phyloP scores from a whole-genome alignment of 768 basidiomycete species.

The Phanerodontia chrysosporium region DNA sequence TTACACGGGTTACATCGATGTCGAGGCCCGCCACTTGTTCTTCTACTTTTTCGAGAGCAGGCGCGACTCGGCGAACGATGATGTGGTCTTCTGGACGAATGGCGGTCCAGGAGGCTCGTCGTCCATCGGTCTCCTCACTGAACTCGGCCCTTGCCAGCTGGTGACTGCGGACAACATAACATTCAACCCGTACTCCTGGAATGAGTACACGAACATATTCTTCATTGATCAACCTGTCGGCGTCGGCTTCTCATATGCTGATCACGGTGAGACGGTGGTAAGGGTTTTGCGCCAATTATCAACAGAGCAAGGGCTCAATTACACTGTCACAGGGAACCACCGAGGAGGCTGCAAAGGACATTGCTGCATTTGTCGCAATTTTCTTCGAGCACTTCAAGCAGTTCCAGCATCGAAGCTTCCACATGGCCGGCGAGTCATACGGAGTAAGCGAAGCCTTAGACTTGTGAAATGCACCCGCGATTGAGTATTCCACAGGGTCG shows the following conservation, averaged over 20 bases:
- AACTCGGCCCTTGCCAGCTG: slow-evolving; percentile 51
- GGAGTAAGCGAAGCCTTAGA: slow-evolving; percentile 31
- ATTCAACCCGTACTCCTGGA: slow-evolving; percentile 60
- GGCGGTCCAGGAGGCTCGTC: slow-evolving; percentile 30
- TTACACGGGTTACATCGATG: slow-evolving; percentile 72
- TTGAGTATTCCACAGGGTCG: slow-evolving; percentile 35
- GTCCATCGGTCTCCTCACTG: slow-evolving; percentile 39
- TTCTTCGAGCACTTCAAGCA: slow-evolving; percentile 68
- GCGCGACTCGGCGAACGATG: slow-evolving; percentile 26
- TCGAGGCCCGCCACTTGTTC: slow-evolving; percentile 46
- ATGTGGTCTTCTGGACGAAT: slow-evolving; percentile 34
- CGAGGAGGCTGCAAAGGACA: slow-evolving; percentile 62
- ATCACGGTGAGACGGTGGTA: slow-evolving; percentile 54
- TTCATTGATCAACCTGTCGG: slow-evolving; percentile 36
- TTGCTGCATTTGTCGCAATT: slow-evolving; percentile 62
- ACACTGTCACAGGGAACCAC: slow-evolving; percentile 38
- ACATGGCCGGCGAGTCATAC: slow-evolving; percentile 41
- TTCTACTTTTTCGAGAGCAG: slow-evolving; percentile 50
- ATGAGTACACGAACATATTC: slow-evolving; percentile 53
- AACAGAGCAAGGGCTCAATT: slow-evolving; percentile 10
- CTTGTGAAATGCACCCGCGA: not conserved
- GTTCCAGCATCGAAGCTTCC: slow-evolving; percentile 53
- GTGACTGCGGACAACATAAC: slow-evolving; percentile 47
- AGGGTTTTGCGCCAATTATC: slow-evolving; percentile 26
- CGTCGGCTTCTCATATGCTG: slow-evolving; percentile 36